A percentile compares a stretch with the other conserved stretches of the same genome.
phyloP scores from a whole-genome alignment of 2,329 filamentous ascomycete genomes.

The Cladophialophora exuberans region DNA sequence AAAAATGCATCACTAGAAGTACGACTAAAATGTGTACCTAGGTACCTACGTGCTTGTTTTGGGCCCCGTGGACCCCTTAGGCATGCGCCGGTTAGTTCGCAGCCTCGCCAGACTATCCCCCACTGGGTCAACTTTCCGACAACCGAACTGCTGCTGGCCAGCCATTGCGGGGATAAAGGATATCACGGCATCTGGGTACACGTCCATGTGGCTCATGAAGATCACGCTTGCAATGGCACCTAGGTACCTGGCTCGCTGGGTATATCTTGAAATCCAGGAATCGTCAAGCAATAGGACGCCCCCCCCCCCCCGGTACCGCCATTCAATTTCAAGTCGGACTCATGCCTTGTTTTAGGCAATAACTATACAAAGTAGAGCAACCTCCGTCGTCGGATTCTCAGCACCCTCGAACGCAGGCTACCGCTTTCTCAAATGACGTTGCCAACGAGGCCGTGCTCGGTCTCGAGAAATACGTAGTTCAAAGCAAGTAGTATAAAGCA shows the following conservation, averaged over 20 bases:
- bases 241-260: background rate
- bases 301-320: no score
- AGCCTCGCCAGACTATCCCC: slow-evolving; percentile 3
- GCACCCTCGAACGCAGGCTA: background rate
- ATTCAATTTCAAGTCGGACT: slow-evolving; percentile 6
- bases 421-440: background rate
- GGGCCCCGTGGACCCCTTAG: background rate
- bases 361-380: background rate
- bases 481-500: slow-evolving; percentile 6
- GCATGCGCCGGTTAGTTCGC: background rate
- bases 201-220: no score
- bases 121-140: slow-evolving; percentile 13
- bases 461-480: background rate
- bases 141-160: background rate
- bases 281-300: no score
- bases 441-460: background rate
- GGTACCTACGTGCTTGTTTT: background rate
- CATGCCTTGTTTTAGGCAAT: background rate
- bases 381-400: background rate
- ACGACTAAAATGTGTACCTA: background rate
- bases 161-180: no score
- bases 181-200: no score
- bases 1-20: background rate
- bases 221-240: background rate
- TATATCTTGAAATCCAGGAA: no score